Evolutionary conservation across 192 early-diverging fungal species (phyloP).

Genomic region (Phycomyces blakesleeanus): DNA sequence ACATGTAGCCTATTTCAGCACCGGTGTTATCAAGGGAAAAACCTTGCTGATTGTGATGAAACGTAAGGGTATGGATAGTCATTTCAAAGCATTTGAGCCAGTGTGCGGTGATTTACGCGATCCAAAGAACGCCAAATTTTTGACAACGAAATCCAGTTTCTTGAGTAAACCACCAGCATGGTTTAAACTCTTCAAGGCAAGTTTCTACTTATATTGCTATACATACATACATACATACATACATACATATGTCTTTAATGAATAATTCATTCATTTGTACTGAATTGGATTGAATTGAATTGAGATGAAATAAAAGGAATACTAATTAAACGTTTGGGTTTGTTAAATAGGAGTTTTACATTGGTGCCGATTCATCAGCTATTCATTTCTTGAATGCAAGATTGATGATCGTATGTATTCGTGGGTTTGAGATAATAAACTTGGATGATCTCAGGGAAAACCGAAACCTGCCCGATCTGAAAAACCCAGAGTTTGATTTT

Average conservation of each 20-base stretch:
- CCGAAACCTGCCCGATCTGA: conserved; percentile 74
- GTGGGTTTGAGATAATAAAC: conserved; percentile 93
- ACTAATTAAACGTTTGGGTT: too few species aligned
- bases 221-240: too few species aligned
- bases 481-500: conserved; percentile 73
- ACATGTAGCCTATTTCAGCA: conserved; percentile 69
- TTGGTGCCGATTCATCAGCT: conserved; percentile 81
- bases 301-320: background rate
- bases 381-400: conserved; percentile 82
- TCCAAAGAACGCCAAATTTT: conserved; percentile 26
- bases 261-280: too few species aligned
- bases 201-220: too few species aligned
- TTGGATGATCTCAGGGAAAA: conserved; percentile 78
- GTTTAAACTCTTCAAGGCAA: conserved; percentile 29
- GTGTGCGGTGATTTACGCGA: conserved; percentile 33
- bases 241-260: too few species aligned
- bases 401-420: conserved; percentile 81
- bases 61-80: conserved; percentile 19
- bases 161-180: conserved; percentile 19
- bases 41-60: conserved; percentile 48
- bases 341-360: conserved; percentile 91
- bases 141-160: conserved; percentile 23
- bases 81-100: conserved; percentile 30
- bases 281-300: too few species aligned
- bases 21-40: conserved; percentile 57